Conservation (phyloP, 139 green algal species). For the Diplosphaera chodatii region DNA sequence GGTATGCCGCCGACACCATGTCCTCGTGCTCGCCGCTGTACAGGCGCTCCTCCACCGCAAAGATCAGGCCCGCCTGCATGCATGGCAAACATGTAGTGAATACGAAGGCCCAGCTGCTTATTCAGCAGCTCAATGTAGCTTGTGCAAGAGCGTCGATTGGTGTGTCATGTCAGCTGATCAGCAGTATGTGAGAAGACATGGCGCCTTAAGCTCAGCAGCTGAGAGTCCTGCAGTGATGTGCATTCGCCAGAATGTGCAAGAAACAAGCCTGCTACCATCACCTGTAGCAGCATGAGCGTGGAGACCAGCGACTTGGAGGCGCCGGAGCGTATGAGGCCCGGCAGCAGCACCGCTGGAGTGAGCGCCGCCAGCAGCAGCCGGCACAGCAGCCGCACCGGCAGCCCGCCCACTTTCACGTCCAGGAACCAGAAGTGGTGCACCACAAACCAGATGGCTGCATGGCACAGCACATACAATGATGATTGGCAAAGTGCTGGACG, state of each 20-base stretch:
- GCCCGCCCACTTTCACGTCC: slow-evolving; percentile 51
- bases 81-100: no score
- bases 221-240: no score
- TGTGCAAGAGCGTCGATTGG: no score
- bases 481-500: no score
- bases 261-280: no score
- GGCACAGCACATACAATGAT: background rate
- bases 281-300: slow-evolving; percentile 36
- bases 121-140: no score
- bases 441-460: slow-evolving; percentile 58
- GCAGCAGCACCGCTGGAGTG: slow-evolving; percentile 63
- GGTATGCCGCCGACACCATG: slow-evolving; percentile 57
- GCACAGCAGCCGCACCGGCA: slow-evolving; percentile 65
- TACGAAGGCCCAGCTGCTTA: no score
- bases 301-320: background rate
- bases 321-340: slow-evolving; percentile 49
- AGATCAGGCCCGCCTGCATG: slow-evolving; percentile 61
- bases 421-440: slow-evolving; percentile 85
- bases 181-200: no score
- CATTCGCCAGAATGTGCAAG: no score
- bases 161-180: no score
- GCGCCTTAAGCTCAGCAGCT: no score
- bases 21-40: slow-evolving; percentile 40
- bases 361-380: slow-evolving; percentile 57
- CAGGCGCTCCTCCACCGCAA: slow-evolving; percentile 68